A percentile compares a stretch with the other conserved stretches of the same genome.
phyloP scores from a whole-genome alignment of 345 rosid genomes.

The Sonneratia caseolaris region DNA sequence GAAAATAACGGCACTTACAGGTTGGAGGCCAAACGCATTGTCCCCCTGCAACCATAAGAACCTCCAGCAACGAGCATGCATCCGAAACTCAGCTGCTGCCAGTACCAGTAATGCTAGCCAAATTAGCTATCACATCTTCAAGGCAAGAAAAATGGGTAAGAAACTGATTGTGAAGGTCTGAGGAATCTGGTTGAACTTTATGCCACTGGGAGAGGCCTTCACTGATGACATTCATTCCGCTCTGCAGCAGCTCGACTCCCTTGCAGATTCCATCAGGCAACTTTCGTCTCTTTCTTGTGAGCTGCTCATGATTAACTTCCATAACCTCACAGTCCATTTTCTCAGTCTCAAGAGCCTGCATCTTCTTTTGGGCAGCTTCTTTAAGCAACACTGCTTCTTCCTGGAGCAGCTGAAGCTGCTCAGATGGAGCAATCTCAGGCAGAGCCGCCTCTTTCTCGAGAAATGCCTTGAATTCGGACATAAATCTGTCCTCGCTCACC shows the following conservation, averaged over 20 bases:
- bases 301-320: constrained; percentile 28
- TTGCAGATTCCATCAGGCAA: constrained; percentile 61
- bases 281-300: constrained; percentile 63
- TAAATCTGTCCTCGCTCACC: constrained; percentile 52
- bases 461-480: constrained; percentile 68
- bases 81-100: not conserved
- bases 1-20: not conserved
- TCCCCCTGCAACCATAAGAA: not conserved
- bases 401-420: constrained; percentile 38
- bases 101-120: constrained; percentile 35
- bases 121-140: constrained; percentile 47
- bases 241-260: constrained; percentile 70
- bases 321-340: constrained; percentile 12
- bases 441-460: constrained; percentile 74
- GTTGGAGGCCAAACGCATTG: not conserved
- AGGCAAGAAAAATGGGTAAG: constrained; percentile 50
- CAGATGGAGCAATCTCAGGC: constrained; percentile 23
- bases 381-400: constrained; percentile 52
- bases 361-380: constrained; percentile 25
- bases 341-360: constrained; percentile 10
- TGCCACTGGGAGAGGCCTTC: constrained; percentile 59
- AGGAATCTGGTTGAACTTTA: constrained; percentile 24
- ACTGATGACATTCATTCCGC: constrained; percentile 54
- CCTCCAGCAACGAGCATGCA: not conserved
- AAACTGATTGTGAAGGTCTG: constrained; percentile 49